These are phyloP conservation scores for Nakazawaea ishiwadae DNA, from an alignment of 805 yeast genomes.

Conservation along the genomic window DNA sequence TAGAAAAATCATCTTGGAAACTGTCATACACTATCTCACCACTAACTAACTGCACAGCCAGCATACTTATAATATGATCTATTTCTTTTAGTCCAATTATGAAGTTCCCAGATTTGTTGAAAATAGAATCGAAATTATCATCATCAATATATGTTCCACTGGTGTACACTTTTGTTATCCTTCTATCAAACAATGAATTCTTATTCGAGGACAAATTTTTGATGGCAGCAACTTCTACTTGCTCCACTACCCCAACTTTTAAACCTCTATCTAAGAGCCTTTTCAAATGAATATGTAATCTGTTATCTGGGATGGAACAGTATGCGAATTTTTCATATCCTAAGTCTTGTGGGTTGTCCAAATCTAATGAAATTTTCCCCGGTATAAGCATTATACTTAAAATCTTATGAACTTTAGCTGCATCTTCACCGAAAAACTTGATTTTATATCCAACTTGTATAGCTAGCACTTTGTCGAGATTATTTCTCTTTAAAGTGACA, in stretches of 20 bases:
- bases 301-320: constrained; percentile 76
- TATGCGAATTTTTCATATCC: constrained; percentile 64
- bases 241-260: constrained; percentile 86
- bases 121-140: constrained; percentile 24
- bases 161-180: constrained; percentile 70
- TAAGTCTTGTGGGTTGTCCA: constrained; percentile 43
- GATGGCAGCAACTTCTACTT: constrained; percentile 73
- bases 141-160: constrained; percentile 79
- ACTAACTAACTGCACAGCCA: constrained; percentile 65
- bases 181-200: constrained; percentile 58
- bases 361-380: constrained; percentile 56
- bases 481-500: constrained; percentile 51
- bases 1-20: constrained; percentile 54
- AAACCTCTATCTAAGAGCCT: constrained; percentile 65
- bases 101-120: constrained; percentile 34
- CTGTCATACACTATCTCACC: constrained; percentile 74
- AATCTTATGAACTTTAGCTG: constrained; percentile 59
- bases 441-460: constrained; percentile 92
- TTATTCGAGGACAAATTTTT: constrained; percentile 51
- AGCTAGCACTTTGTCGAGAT: constrained; percentile 69
- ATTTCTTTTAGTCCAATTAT: constrained; percentile 40
- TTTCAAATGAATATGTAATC: constrained; percentile 73
- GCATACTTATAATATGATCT: constrained; percentile 32
- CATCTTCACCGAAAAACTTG: constrained; percentile 84
- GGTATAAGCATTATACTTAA: constrained; percentile 69